Percentiles rank a stretch among this genome's conserved stretches.
Conservation (phyloP, 306 rosid species). For the Boehmeria nivea region DNA sequence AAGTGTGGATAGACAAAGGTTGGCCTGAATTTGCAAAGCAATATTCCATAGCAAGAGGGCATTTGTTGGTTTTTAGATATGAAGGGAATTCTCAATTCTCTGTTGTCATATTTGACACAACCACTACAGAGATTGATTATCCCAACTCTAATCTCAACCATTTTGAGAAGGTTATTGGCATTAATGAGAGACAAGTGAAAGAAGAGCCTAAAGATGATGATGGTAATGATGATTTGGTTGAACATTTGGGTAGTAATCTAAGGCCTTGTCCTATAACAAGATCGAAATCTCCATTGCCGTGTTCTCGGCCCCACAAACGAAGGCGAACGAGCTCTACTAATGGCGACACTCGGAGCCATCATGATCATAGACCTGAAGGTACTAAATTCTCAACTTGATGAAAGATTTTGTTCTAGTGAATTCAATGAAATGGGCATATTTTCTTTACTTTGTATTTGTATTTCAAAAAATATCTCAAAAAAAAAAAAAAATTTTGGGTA, state of each 20-base stretch:
- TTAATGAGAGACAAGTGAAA: background rate
- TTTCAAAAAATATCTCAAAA: no score
- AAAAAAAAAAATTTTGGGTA: no score
- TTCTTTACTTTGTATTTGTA: no score
- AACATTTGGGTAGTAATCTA: no score
- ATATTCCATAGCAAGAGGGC: slow-evolving; percentile 16
- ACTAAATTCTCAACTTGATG: background rate
- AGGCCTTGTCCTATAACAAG: background rate
- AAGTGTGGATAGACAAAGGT: slow-evolving; percentile 31
- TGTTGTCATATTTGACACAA: slow-evolving; percentile 8
- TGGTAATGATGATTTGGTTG: background rate
- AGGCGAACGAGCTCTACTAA: background rate
- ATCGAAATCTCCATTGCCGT: background rate
- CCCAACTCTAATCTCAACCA: no score
- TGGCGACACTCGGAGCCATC: no score
- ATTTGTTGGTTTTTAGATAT: slow-evolving; percentile 18
- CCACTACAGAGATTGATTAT: background rate
- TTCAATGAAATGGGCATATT: no score
- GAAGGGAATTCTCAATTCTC: slow-evolving; percentile 1
- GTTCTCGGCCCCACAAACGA: slow-evolving; percentile 2
- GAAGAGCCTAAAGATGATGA: background rate
- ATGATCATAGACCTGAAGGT: background rate
- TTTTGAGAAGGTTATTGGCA: background rate
- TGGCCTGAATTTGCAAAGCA: slow-evolving; percentile 28
- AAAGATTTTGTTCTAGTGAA: no score